A percentile compares a stretch with the other conserved stretches of the same genome.
Evolutionary conservation across 1,139 yeast species (phyloP).

Genomic region (Spathaspora jeffriesii): DNA sequence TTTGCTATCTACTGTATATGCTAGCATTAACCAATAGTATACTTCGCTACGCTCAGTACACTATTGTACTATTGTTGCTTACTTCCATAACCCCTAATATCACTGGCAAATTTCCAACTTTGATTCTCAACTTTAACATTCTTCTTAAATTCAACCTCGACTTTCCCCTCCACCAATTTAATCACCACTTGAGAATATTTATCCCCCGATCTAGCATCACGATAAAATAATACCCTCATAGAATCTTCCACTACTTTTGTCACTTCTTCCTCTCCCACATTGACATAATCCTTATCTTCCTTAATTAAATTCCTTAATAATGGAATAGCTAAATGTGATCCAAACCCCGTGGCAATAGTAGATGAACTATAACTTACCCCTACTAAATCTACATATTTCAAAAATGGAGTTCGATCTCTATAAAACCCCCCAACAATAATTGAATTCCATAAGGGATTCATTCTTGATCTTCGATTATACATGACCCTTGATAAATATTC

Average conservation of each 20-base stretch:
- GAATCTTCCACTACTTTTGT: constrained; percentile 73
- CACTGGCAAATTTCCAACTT: constrained; percentile 92
- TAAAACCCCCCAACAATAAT: constrained; percentile 88
- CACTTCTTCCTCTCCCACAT: constrained; percentile 75
- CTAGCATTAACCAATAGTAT: no score
- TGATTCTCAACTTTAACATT: constrained; percentile 68
- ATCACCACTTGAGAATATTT: constrained; percentile 83
- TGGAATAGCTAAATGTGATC: constrained; percentile 93
- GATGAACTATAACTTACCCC: constrained; percentile 93
- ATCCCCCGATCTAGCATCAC: constrained; percentile 95
- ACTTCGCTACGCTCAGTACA: neutral
- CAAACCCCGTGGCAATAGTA: constrained; percentile 94
- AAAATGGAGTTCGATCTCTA: constrained; percentile 64
- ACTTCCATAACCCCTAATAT: constrained; percentile 89
- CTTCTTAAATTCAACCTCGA: constrained; percentile 58
- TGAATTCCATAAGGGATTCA: constrained; percentile 98
- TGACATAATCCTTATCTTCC: constrained; percentile 69
- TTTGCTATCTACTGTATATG: neutral
- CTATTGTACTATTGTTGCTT: constrained; percentile 32
- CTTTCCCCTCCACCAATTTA: constrained; percentile 43
- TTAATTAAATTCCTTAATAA: constrained; percentile 84
- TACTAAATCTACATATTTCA: constrained; percentile 84
- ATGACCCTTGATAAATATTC: constrained; percentile 83
- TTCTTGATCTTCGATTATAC: constrained; percentile 85
- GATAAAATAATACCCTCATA: constrained; percentile 92